Percentiles rank a stretch among this genome's conserved stretches.
Conservation (phyloP, 768 basidiomycete genomes). For the Phanerochaete sordida region DNA sequence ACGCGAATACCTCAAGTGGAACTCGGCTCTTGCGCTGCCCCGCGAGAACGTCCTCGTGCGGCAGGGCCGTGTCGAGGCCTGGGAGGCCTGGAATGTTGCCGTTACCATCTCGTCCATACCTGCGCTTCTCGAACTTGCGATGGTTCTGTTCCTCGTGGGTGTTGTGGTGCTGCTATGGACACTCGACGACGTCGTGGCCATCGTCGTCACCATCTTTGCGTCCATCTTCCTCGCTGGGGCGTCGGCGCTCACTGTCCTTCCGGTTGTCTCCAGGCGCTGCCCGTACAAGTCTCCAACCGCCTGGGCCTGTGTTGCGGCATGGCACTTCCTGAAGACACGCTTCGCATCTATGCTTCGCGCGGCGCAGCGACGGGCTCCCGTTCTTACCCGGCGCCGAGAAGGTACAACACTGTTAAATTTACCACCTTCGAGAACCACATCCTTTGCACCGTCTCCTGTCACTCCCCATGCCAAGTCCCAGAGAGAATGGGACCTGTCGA, state of each 20-base stretch:
- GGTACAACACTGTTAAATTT: too few species aligned
- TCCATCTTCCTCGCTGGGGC: neutral
- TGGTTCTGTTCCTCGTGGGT: neutral
- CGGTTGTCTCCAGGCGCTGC: neutral
- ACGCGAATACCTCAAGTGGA: conserved; percentile 3
- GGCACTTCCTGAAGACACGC: neutral
- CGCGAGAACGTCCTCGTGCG: neutral
- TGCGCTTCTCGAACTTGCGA: conserved; percentile 4
- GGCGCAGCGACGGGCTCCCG: too few species aligned
- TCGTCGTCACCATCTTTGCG: neutral
- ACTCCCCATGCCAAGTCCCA: too few species aligned
- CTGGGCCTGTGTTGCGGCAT: neutral
- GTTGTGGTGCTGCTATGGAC: conserved; percentile 7
- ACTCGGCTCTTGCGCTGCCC: neutral
- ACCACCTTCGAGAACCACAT: too few species aligned
- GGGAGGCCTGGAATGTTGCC: neutral
- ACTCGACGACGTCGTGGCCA: neutral
- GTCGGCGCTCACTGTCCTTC: neutral
- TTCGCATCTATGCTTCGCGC: too few species aligned
- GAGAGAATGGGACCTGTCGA: too few species aligned
- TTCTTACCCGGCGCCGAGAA: neutral
- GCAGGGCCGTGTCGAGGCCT: conserved; percentile 2
- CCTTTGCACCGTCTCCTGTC: too few species aligned
- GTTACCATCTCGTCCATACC: conserved; percentile 1
- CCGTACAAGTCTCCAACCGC: conserved; percentile 6